A percentile compares a stretch with the other conserved stretches of the same genome.
phyloP scores from a whole-genome alignment of 306 rosid species.

The Corylus americana region DNA sequence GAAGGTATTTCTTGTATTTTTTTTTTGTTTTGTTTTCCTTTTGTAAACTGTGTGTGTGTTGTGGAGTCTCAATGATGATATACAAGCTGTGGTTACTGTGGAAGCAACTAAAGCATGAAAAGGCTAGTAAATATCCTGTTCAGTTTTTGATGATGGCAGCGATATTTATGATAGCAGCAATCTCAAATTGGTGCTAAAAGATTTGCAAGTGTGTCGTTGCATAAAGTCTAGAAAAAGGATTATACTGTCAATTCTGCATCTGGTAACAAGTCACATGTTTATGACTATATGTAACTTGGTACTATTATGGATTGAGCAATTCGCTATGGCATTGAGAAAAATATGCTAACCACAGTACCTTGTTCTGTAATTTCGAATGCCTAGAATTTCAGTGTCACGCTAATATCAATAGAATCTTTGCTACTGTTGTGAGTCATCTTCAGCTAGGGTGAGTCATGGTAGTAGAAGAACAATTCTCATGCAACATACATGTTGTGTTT shows the following conservation, averaged over 20 bases:
- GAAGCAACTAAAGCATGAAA: neutral
- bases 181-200: neutral
- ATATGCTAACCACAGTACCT: neutral
- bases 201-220: neutral
- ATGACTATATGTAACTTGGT: neutral
- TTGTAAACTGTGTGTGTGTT: neutral
- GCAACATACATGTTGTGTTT: neutral
- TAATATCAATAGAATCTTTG: neutral
- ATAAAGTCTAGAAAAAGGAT: neutral
- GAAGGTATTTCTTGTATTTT: conserved; percentile 59
- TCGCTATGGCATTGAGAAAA: neutral
- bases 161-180: neutral
- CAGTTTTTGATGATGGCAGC: too few species aligned
- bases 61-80: neutral
- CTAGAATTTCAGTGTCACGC: neutral
- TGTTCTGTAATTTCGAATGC: neutral
- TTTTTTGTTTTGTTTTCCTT: conserved; percentile 13
- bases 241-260: neutral
- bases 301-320: neutral
- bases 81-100: neutral
- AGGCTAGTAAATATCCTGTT: too few species aligned
- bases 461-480: neutral
- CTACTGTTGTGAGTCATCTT: neutral
- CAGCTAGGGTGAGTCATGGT: neutral
- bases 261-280: neutral